Evolutionary conservation across 2,329 filamentous ascomycete species (phyloP).

Genomic region (Tolypocladium amazonense): DNA sequence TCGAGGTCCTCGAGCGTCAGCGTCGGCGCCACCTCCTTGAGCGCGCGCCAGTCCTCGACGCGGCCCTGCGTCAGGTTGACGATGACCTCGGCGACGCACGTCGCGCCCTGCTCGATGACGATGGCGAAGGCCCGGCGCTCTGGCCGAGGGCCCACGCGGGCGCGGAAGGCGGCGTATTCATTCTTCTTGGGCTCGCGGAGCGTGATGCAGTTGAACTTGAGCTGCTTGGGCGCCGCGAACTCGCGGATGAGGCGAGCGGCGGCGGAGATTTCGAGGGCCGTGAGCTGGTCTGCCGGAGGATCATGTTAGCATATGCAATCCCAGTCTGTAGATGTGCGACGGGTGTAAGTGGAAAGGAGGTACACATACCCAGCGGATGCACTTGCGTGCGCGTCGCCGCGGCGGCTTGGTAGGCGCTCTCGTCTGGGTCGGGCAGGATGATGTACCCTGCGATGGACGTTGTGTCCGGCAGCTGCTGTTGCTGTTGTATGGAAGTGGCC

Average conservation of each 20-base stretch:
- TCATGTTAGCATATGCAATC: not conserved
- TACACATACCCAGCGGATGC: slow-evolving; percentile 24
- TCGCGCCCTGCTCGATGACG: slow-evolving; percentile 28
- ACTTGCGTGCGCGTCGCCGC: slow-evolving; percentile 16
- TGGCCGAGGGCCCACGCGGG: slow-evolving; percentile 32
- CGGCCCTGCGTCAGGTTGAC: slow-evolving; percentile 30
- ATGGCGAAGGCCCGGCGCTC: slow-evolving; percentile 41
- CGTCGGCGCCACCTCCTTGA: slow-evolving; percentile 34
- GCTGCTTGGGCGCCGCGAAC: slow-evolving; percentile 16
- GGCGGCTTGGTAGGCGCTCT: slow-evolving; percentile 22
- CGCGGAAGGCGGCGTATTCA: slow-evolving; percentile 51
- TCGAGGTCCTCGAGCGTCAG: slow-evolving; percentile 75
- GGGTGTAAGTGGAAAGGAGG: not conserved
- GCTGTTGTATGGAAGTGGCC: slow-evolving; percentile 6
- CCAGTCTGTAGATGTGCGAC: too few relatives aligned
- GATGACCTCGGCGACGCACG: slow-evolving; percentile 39
- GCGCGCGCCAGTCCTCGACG: slow-evolving; percentile 34
- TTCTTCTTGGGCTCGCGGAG: slow-evolving; percentile 54
- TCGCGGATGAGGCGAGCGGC: slow-evolving; percentile 38
- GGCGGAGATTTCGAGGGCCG: slow-evolving; percentile 39
- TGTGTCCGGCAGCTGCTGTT: slow-evolving; percentile 18
- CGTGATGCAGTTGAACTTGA: slow-evolving; percentile 53
- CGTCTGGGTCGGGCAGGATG: slow-evolving; percentile 31
- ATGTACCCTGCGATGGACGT: slow-evolving; percentile 33
- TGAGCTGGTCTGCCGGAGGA: slow-evolving; percentile 32